Conservation (phyloP, 495 filamentous ascomycete genomes). For the Trichocladium antarcticum region DNA sequence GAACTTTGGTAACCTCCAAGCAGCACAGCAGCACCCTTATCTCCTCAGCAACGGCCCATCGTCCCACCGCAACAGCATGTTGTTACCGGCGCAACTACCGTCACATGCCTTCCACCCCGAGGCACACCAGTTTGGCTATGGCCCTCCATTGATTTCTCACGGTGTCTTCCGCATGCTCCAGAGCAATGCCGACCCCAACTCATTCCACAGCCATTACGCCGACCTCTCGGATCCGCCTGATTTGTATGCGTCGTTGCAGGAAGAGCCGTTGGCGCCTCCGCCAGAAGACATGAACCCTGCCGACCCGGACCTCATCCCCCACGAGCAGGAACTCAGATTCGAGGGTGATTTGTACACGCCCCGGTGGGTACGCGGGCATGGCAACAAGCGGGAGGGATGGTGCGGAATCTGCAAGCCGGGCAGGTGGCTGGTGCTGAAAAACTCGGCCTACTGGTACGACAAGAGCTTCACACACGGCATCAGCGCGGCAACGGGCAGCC, state of each 20-base stretch:
- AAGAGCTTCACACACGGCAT: constrained; percentile 75
- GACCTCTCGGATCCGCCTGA: constrained; percentile 61
- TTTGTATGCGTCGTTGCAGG: constrained; percentile 56
- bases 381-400: constrained; percentile 76
- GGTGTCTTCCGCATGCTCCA: constrained; percentile 57
- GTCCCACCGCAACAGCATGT: constrained; percentile 37
- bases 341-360: constrained; percentile 70
- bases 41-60: constrained; percentile 37
- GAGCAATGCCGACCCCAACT: constrained; percentile 54
- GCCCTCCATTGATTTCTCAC: constrained; percentile 49
- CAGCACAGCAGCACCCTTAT: constrained; percentile 42
- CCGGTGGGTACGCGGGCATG: constrained; percentile 64
- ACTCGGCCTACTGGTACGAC: constrained; percentile 79
- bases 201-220: constrained; percentile 49
- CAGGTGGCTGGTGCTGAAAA: constrained; percentile 71
- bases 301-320: constrained; percentile 56
- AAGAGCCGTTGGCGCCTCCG: constrained; percentile 56
- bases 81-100: constrained; percentile 37
- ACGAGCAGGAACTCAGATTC: constrained; percentile 68
- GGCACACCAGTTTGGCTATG: constrained; percentile 40
- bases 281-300: constrained; percentile 64
- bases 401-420: constrained; percentile 76
- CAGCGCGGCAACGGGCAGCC: constrained; percentile 60
- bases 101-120: constrained; percentile 39
- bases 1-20: constrained; percentile 44